Percentiles rank a stretch among this genome's conserved stretches.
These are phyloP conservation scores for Pholiota adiposa DNA, from an alignment of 1,284 basidiomycete species.

Conservation along the genomic window DNA sequence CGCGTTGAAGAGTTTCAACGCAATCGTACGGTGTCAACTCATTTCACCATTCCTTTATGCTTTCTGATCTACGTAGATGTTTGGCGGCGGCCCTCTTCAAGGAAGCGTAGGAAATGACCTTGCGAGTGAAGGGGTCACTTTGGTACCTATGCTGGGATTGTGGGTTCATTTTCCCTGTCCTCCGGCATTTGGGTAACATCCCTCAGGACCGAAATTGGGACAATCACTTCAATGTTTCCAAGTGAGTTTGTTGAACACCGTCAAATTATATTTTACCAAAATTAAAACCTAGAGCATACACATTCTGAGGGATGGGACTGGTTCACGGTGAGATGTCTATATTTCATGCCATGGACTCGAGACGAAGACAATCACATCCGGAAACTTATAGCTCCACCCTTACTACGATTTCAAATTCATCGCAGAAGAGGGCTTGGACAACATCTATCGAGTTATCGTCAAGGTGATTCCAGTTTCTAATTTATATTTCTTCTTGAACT, in stretches of 20 bases:
- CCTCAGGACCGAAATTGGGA: slow-evolving; percentile 6
- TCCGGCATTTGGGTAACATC: background rate
- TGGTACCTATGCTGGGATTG: slow-evolving; percentile 8
- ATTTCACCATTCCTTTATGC: too few relatives aligned
- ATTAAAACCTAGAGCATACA: background rate
- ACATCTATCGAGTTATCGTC: slow-evolving; percentile 2
- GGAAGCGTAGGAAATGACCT: background rate
- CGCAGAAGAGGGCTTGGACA: background rate
- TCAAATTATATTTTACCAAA: background rate
- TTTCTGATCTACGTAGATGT: background rate
- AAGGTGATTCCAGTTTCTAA: slow-evolving; percentile 4
- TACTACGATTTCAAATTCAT: slow-evolving; percentile 5
- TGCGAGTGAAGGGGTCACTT: slow-evolving; percentile 1
- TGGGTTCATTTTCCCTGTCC: background rate
- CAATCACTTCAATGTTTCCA: slow-evolving; percentile 5
- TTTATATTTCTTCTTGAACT: too few relatives aligned
- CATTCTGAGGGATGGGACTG: slow-evolving; percentile 2
- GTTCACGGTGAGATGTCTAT: slow-evolving; percentile 1
- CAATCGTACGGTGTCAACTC: background rate
- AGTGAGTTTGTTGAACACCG: background rate
- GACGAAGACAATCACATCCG: too few relatives aligned
- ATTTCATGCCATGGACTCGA: too few relatives aligned
- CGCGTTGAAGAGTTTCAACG: background rate
- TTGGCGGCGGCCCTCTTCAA: slow-evolving; percentile 7
- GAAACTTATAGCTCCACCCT: background rate